Conservation (phyloP, 2,329 filamentous ascomycete species). For the Colletotrichum camelliae region DNA sequence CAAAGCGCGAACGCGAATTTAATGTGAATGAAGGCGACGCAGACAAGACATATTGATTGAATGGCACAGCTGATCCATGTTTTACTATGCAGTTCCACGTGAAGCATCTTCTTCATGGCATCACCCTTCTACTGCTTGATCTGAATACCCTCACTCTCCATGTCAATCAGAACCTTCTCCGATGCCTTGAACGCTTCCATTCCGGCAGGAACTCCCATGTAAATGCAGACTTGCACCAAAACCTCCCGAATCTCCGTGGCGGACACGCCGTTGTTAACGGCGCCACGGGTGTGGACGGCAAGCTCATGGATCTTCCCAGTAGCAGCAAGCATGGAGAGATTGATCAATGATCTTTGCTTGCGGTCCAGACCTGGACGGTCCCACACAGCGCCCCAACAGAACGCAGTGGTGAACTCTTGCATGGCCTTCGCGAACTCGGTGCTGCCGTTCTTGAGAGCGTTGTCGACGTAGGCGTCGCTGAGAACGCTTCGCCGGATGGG, state of each 20-base stretch:
- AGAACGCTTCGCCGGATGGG: conserved; percentile 63
- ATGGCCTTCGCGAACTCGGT: conserved; percentile 61
- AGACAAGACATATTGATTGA: neutral
- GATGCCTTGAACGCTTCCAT: neutral
- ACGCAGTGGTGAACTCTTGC: conserved; percentile 66
- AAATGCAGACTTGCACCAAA: conserved; percentile 45
- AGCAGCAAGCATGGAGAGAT: conserved; percentile 68
- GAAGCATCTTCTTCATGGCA: neutral
- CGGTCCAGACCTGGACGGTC: conserved; percentile 63
- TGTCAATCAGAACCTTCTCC: neutral
- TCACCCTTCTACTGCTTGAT: neutral
- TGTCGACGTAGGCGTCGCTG: conserved; percentile 63
- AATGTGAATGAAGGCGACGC: neutral
- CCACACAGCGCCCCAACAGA: conserved; percentile 67
- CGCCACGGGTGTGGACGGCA: conserved; percentile 64
- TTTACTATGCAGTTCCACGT: neutral
- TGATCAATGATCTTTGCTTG: conserved; percentile 65
- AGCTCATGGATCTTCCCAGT: conserved; percentile 62
- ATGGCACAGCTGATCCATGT: neutral
- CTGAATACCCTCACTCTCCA: neutral
- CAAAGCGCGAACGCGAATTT: neutral
- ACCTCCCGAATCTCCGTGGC: conserved; percentile 62
- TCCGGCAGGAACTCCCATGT: conserved; percentile 42
- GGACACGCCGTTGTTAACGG: conserved; percentile 63
- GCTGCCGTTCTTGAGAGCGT: conserved; percentile 55